Evolutionary conservation across 1,284 basidiomycete genomes (phyloP), one percentile per base, ranked within the genome.

Genomic region (Ceratorhiza oryzae-sativae): DNA sequence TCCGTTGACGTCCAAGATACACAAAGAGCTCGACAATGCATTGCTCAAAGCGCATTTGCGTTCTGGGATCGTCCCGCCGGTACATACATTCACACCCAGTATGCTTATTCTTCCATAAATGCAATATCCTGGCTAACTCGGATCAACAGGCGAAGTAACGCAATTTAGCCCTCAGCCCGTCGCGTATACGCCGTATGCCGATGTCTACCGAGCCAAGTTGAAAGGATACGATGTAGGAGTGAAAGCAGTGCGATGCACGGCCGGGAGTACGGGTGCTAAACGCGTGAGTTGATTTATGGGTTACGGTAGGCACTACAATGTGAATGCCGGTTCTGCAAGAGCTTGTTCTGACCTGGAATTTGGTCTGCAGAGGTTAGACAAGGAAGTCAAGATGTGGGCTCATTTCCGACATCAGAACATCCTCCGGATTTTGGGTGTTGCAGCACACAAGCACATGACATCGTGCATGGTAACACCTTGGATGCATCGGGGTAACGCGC

Each of bases 11-110:
- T 70, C 65, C 53, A 70, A 70, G 53, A 56, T 70, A 18, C 65
- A 70, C 53, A 70, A 70, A 12, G 65, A 70, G 41, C 65, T 70
- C 39, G 65, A 70, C 20, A 70, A 70, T 41, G 65, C 65, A 41
- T 27, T 70, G 42, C 65, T 70, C 53, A 70, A 70, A 41, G 53
- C 65, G 1, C 65, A 70, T 46, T 46, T 70, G 48, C 65, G 65
- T 3, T 70, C 65, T 15, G 65, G 65, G 18, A 70, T 70, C 45
- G 41, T 70, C 32, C 65, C 65, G 25, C 65, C 65, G 27, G 65
- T 70, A 5, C 65, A 70, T 23, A 70, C 65, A 10, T 70, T 70
- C 53, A 51, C 56, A 30, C 65, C 65, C 8, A 70, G 65, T 70
- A 56, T 15, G 55, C 23, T 25, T 46, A 18, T 32, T 56, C n/a